A percentile compares a stretch with the other conserved stretches of the same genome.
Evolutionary conservation across 768 basidiomycete genomes (phyloP).

Genomic region (Lactarius hatsudake): DNA sequence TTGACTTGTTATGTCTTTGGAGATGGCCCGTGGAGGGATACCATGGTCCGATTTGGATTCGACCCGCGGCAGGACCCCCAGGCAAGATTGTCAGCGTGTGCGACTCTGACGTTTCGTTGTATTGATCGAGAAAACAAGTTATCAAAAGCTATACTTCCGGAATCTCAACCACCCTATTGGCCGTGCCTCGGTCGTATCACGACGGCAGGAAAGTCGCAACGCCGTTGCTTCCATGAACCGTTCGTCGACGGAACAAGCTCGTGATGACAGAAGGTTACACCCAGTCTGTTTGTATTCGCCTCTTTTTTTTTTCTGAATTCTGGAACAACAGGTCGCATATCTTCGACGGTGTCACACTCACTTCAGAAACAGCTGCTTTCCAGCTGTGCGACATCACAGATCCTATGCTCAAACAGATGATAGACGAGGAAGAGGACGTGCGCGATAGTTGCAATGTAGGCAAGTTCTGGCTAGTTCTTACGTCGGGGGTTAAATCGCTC

Average conservation of each 20-base stretch:
- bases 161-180: conserved; percentile 80
- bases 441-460: conserved; percentile 74
- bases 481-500: conserved; percentile 8
- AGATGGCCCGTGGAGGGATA: conserved; percentile 94
- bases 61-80: conserved; percentile 77
- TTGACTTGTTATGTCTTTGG: conserved; percentile 84
- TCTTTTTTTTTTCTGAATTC: not conserved
- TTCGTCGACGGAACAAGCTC: conserved; percentile 37
- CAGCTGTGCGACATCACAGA: conserved; percentile 93
- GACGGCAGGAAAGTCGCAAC: conserved; percentile 55
- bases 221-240: conserved; percentile 31
- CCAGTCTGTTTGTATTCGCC: conserved; percentile 18
- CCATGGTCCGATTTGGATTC: conserved; percentile 80
- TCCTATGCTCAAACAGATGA: conserved; percentile 76
- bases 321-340: conserved; percentile 55
- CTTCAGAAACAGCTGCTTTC: conserved; percentile 87
- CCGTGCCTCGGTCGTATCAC: conserved; percentile 68
- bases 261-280: conserved; percentile 27
- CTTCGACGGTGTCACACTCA: conserved; percentile 81
- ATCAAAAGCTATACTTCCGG: conserved; percentile 88
- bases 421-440: conserved; percentile 66
- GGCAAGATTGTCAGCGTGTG: conserved; percentile 65
- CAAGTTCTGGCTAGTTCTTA: conserved; percentile 16
- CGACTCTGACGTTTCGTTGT: not conserved
- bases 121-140: conserved; percentile 43